Evolutionary conservation across 202 grass and related monocot genomes (phyloP).

Genomic region (Panicum hallii): DNA sequence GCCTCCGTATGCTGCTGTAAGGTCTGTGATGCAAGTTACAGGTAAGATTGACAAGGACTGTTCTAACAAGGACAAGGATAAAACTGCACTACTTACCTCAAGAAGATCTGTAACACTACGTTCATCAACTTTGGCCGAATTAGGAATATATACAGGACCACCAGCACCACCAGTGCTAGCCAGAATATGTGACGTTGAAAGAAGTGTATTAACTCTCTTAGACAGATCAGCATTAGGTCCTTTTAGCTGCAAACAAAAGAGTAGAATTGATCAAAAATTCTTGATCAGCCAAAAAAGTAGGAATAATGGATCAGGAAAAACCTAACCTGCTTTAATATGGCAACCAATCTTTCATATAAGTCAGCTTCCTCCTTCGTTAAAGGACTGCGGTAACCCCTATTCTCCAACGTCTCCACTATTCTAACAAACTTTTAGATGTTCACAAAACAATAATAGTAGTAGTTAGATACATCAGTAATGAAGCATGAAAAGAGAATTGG

Average conservation of each 20-base stretch:
- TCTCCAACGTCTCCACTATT: conserved; percentile 91
- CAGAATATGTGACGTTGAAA: conserved; percentile 67
- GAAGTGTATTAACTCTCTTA: conserved; percentile 80
- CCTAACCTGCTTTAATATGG: conserved; percentile 71
- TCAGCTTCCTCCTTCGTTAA: conserved; percentile 80
- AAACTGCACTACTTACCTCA: conserved; percentile 55
- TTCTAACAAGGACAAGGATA: not conserved
- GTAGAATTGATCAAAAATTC: not conserved
- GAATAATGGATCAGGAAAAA: conserved; percentile 27
- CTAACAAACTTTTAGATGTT: conserved; percentile 69
- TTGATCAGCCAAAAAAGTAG: conserved; percentile 13
- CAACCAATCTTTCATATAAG: conserved; percentile 65
- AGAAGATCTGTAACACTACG: conserved; percentile 71
- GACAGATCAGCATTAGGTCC: conserved; percentile 76
- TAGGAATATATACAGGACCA: conserved; percentile 68
- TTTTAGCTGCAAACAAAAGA: conserved; percentile 65
- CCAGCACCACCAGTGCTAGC: conserved; percentile 59
- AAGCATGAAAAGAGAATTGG: conserved; percentile 28
- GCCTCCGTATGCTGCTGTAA: conserved; percentile 89
- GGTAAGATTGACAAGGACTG: conserved; percentile 6
- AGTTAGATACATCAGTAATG: conserved; percentile 14
- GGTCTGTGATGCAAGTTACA: conserved; percentile 50
- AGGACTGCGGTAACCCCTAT: conserved; percentile 71
- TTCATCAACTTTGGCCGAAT: conserved; percentile 76
- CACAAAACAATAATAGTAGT: conserved; percentile 34